phyloP scores from a whole-genome alignment of 2,329 filamentous ascomycete genomes.

The Colletotrichum endophyticum region DNA sequence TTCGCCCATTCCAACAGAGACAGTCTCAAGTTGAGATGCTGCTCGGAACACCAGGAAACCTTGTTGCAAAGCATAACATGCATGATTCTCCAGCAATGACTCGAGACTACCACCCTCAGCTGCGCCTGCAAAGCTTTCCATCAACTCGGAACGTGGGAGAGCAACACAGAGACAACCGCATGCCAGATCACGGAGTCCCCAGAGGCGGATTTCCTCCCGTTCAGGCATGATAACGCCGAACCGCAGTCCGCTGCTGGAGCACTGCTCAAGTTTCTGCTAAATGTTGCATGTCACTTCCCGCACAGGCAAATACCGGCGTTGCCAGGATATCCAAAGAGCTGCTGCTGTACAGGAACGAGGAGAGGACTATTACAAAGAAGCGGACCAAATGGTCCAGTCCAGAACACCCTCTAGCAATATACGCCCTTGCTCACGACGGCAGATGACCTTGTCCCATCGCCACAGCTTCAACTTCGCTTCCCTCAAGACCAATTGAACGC shows the following conservation, averaged over 20 bases:
- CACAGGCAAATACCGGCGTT: not conserved
- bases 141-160: not conserved
- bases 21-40: not conserved
- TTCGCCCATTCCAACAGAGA: not conserved
- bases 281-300: not conserved
- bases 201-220: not conserved
- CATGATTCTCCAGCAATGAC: not conserved
- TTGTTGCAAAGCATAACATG: not conserved
- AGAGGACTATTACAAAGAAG: not conserved
- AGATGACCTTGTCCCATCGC: slow-evolving; percentile 5
- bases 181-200: not conserved
- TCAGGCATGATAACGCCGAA: not conserved
- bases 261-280: not conserved
- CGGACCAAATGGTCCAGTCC: slow-evolving; percentile 1
- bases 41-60: not conserved
- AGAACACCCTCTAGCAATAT: not conserved
- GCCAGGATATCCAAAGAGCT: not conserved
- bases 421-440: not conserved
- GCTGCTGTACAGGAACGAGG: not conserved
- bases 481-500: not conserved
- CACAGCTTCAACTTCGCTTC: not conserved
- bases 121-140: not conserved
- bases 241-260: not conserved
- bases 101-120: not conserved
- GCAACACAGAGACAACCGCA: not conserved